These are phyloP conservation scores for Penicillium digitatum DNA, from an alignment of 2,329 filamentous ascomycete species.

Conservation along the genomic window DNA sequence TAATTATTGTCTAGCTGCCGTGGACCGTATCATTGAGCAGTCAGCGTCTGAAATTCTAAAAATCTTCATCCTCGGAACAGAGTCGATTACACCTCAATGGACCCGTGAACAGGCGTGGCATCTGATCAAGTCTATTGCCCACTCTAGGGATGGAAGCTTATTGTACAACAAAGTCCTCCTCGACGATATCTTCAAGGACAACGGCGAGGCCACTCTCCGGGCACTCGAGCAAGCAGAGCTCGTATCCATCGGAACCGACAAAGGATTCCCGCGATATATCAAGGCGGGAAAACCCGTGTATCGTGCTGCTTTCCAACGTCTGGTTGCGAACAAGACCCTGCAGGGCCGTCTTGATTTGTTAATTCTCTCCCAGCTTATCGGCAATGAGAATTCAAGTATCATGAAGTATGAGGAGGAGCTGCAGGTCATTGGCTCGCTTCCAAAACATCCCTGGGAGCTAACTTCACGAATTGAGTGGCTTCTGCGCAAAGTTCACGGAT, in stretches of 20 bases:
- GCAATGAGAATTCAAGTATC: constrained; percentile 68
- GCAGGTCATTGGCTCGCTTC: constrained; percentile 63
- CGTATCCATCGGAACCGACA: constrained; percentile 67
- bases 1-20: constrained; percentile 55
- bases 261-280: constrained; percentile 74
- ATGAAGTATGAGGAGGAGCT: constrained; percentile 78
- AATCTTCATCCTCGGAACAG: constrained; percentile 71
- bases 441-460: constrained; percentile 66
- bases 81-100: constrained; percentile 63
- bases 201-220: constrained; percentile 72
- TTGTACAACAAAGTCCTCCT: constrained; percentile 84
- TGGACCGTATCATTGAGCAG: constrained; percentile 84
- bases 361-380: constrained; percentile 64
- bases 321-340: constrained; percentile 69
- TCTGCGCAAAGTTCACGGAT: constrained; percentile 65
- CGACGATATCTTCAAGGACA: constrained; percentile 67
- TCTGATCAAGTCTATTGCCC: constrained; percentile 72
- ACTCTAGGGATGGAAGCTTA: constrained; percentile 56
- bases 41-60: constrained; percentile 87
- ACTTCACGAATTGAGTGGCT: constrained; percentile 66
- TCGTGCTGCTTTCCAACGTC: constrained; percentile 70
- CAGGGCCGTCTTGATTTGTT: constrained; percentile 69
- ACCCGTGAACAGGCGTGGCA: constrained; percentile 85
- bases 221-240: constrained; percentile 81
- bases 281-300: constrained; percentile 82